Conservation (phyloP, 2,329 filamentous ascomycete genomes). For the Mycosphaerelloides madeirae region DNA sequence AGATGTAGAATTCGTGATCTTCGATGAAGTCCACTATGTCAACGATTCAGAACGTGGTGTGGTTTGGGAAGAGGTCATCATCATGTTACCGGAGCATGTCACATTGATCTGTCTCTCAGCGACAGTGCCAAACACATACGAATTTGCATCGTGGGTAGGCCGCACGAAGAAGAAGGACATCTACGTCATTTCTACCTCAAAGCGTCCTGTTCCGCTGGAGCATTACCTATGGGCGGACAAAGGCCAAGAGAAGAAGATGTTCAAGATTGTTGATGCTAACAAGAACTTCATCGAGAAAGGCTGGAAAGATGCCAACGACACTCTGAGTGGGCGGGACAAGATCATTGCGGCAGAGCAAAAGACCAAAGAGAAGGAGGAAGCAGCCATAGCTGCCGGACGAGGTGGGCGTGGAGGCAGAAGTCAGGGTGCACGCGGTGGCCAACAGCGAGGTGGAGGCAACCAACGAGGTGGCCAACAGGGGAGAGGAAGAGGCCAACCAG, state of each 20-base stretch:
- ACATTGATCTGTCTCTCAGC: slow-evolving; percentile 92
- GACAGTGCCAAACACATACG: slow-evolving; percentile 93
- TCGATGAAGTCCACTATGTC: slow-evolving; percentile 98
- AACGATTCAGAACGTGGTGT: slow-evolving; percentile 94
- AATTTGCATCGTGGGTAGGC: slow-evolving; percentile 98
- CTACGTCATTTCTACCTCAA: slow-evolving; percentile 96
- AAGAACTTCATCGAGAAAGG: slow-evolving; percentile 88
- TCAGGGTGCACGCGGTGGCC: slow-evolving; percentile 50
- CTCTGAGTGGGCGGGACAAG: slow-evolving; percentile 78
- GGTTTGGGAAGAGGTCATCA: slow-evolving; percentile 99
- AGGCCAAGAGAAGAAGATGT: slow-evolving; percentile 64
- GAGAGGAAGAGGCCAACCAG: slow-evolving; percentile 52
- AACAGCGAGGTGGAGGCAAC: slow-evolving; percentile 41
- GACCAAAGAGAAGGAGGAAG: slow-evolving; percentile 43
- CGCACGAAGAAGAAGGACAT: slow-evolving; percentile 98
- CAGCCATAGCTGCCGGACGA: slow-evolving; percentile 47
- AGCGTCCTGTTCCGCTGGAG: slow-evolving; percentile 88
- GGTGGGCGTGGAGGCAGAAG: slow-evolving; percentile 50
- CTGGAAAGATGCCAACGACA: slow-evolving; percentile 88
- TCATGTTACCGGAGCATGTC: slow-evolving; percentile 97
- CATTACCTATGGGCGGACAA: slow-evolving; percentile 88
- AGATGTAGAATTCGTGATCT: slow-evolving; percentile 97
- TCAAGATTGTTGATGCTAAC: slow-evolving; percentile 90
- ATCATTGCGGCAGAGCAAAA: slow-evolving; percentile 50
- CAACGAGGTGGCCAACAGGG: slow-evolving; percentile 48